Evolutionary conservation across 305 asterid genomes (phyloP).

Genomic region (Caryopteris hybrid): DNA sequence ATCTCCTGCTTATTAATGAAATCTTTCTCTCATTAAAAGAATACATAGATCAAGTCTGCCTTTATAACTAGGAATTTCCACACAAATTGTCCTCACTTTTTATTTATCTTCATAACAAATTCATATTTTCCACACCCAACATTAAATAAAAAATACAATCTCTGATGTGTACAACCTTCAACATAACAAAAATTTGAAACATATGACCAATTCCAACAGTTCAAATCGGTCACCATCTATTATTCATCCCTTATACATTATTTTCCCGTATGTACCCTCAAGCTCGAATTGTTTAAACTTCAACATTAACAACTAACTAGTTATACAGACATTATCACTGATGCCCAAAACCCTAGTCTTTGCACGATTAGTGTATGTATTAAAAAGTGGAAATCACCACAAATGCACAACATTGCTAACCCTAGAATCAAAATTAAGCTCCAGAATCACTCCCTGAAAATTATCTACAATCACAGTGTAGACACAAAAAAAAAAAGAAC

Average conservation of each 20-base stretch:
- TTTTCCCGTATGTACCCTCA: not conserved
- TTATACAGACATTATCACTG: not conserved
- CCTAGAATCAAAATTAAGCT: conserved; percentile 1
- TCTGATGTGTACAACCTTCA: not conserved
- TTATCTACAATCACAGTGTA: conserved; percentile 12
- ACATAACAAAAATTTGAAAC: not conserved
- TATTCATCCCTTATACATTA: not conserved
- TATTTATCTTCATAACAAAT: not conserved
- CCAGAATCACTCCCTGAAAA: not conserved
- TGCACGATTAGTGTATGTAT: not conserved
- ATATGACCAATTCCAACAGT: not conserved
- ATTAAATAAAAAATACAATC: not conserved
- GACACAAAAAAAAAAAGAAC: not conserved
- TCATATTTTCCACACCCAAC: not conserved
- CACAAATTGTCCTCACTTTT: not conserved
- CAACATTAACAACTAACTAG: not conserved
- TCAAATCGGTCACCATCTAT: not conserved
- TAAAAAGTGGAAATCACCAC: not conserved
- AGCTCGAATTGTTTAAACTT: conserved; percentile 1
- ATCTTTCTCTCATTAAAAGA: no score
- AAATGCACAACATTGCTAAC: not conserved
- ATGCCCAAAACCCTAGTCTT: conserved; percentile 18
- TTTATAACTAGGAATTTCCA: not conserved
- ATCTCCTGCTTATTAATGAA: no score
- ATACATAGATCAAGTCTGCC: not conserved